A percentile compares a stretch with the other conserved stretches of the same genome.
These are phyloP conservation scores for Inga leiocalycina DNA, from an alignment of 306 rosid genomes.

Conservation along the genomic window DNA sequence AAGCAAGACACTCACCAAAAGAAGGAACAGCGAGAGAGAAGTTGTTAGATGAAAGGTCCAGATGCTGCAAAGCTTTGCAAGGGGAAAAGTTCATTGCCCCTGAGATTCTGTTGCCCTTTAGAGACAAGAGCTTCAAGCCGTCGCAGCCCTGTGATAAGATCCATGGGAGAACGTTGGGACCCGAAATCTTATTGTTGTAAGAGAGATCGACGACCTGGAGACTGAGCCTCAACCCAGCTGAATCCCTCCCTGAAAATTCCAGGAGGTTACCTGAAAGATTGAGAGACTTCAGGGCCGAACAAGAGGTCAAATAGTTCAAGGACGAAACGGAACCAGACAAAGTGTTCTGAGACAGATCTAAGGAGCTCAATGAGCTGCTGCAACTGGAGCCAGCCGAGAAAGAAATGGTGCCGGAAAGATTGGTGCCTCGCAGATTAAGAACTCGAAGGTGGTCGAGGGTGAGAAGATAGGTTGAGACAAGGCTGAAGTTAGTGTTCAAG, in stretches of 20 bases:
- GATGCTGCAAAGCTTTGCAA: constrained; percentile 44
- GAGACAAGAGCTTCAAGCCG: constrained; percentile 36
- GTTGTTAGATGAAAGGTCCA: constrained; percentile 66
- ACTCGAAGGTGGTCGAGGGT: neutral
- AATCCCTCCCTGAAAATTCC: constrained; percentile 37
- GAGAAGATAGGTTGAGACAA: neutral
- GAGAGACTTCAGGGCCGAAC: constrained; percentile 46
- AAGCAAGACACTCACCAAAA: constrained; percentile 55
- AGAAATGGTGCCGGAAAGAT: constrained; percentile 3
- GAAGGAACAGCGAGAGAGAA: constrained; percentile 47
- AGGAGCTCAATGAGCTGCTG: constrained; percentile 41
- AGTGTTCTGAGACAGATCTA: constrained; percentile 61
- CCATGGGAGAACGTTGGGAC: constrained; percentile 51
- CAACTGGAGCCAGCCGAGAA: constrained; percentile 44
- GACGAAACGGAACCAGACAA: constrained; percentile 55
- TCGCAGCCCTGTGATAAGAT: constrained; percentile 49
- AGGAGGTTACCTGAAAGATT: constrained; percentile 50
- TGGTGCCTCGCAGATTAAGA: neutral
- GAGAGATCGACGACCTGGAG: constrained; percentile 63
- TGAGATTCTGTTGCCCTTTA: constrained; percentile 54
- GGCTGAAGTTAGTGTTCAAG: neutral
- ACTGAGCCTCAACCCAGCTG: constrained; percentile 31
- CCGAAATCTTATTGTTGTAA: constrained; percentile 54
- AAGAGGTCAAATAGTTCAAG: constrained; percentile 37
- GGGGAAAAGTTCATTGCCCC: constrained; percentile 46